Conservation (phyloP, 2,329 filamentous ascomycete species). For the Pseudodiploospora longispora region DNA sequence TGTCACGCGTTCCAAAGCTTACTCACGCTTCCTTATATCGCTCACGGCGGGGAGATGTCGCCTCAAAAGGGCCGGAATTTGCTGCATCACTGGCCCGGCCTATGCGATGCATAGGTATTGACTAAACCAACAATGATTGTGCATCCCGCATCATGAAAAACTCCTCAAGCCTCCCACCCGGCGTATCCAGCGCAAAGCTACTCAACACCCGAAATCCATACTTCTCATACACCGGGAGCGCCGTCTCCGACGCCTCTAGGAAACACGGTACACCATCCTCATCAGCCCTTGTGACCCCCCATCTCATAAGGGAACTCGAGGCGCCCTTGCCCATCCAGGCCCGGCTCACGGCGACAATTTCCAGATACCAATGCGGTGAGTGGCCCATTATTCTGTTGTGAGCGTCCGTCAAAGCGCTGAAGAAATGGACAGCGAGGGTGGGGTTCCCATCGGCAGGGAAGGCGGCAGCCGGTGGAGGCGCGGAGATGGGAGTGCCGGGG, state of each 20-base stretch:
- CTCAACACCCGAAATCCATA: constrained; percentile 1
- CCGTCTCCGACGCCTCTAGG: not conserved
- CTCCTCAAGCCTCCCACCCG: not conserved
- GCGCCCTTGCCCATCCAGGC: constrained; percentile 1
- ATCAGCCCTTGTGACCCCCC: not conserved
- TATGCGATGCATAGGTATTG: no score
- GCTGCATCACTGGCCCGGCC: no score
- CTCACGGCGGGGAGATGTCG: no score
- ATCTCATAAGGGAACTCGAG: not conserved
- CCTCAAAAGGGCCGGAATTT: no score
- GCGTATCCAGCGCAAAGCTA: constrained; percentile 6
- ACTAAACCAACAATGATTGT: no score
- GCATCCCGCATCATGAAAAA: not conserved
- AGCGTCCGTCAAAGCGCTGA: not conserved
- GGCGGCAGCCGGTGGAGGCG: no score
- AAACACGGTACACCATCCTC: not conserved
- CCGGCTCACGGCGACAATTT: not conserved
- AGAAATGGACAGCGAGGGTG: constrained; percentile 2
- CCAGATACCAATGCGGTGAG: constrained; percentile 1
- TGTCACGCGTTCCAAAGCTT: no score
- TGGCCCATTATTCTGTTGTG: not conserved
- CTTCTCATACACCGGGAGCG: not conserved
- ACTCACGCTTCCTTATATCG: no score
- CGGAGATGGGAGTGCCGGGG: constrained; percentile 15
- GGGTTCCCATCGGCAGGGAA: constrained; percentile 34